Percentiles rank a stretch among this genome's conserved stretches.
These are phyloP conservation scores for Metarhizium rileyi DNA, from an alignment of 2,329 filamentous ascomycete genomes.

Conservation along the genomic window DNA sequence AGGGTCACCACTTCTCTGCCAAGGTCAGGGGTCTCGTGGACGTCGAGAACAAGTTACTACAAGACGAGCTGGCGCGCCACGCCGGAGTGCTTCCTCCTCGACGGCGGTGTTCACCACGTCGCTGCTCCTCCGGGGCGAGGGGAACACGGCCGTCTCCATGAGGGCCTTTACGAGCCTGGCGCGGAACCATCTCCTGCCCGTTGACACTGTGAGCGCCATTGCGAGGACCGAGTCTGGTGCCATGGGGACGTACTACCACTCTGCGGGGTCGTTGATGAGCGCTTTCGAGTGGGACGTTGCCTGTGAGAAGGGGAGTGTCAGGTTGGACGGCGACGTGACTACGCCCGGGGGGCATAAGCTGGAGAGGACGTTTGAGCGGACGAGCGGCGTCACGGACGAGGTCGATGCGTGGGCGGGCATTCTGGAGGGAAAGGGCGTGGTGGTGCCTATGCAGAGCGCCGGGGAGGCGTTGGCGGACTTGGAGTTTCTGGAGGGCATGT, in stretches of 20 bases:
- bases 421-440: slow-evolving; percentile 33
- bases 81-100: slow-evolving; percentile 62
- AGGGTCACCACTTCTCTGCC: slow-evolving; percentile 35
- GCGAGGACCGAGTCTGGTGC: slow-evolving; percentile 43
- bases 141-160: slow-evolving; percentile 34
- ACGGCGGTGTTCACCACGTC: slow-evolving; percentile 64
- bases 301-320: slow-evolving; percentile 46
- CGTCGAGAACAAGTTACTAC: slow-evolving; percentile 34
- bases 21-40: slow-evolving; percentile 26
- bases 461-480: slow-evolving; percentile 52
- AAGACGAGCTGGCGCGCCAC: slow-evolving; percentile 54
- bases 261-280: slow-evolving; percentile 44
- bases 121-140: slow-evolving; percentile 40
- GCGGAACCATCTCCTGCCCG: slow-evolving; percentile 48
- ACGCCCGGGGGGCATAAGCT: slow-evolving; percentile 24
- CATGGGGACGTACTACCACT: slow-evolving; percentile 47
- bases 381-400: slow-evolving; percentile 47
- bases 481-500: slow-evolving; percentile 45
- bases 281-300: slow-evolving; percentile 47
- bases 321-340: slow-evolving; percentile 33
- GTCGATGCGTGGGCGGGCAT: slow-evolving; percentile 51
- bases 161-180: slow-evolving; percentile 46
- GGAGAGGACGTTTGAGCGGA: slow-evolving; percentile 36
- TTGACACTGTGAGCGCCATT: slow-evolving; percentile 56
- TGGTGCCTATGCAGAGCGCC: slow-evolving; percentile 35